These are phyloP conservation scores for Tetrapisispora arboricola DNA, from an alignment of 805 yeast genomes.

Conservation along the genomic window DNA sequence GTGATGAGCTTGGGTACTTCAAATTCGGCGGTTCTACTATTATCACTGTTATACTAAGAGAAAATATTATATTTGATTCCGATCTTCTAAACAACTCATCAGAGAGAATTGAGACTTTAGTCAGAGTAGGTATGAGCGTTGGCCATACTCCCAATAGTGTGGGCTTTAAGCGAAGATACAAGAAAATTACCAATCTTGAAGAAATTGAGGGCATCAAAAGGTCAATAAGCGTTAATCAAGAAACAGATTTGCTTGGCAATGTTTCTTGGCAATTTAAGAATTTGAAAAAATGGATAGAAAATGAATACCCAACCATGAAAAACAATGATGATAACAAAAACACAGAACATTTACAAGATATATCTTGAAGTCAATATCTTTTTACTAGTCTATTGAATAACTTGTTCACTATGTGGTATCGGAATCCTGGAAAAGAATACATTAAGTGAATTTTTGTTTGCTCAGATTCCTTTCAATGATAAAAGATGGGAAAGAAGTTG, in stretches of 20 bases:
- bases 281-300: slow-evolving; percentile 10
- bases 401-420: too few species aligned
- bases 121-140: slow-evolving; percentile 83
- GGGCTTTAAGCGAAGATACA: slow-evolving; percentile 41
- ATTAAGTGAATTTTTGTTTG: too few species aligned
- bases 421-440: too few species aligned
- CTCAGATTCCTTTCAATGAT: too few species aligned
- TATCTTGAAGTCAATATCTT: too few species aligned
- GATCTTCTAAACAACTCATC: slow-evolving; percentile 63
- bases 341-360: too few species aligned
- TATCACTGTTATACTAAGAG: slow-evolving; percentile 49
- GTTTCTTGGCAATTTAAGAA: slow-evolving; percentile 24
- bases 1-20: slow-evolving; percentile 88
- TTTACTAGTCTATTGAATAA: too few species aligned
- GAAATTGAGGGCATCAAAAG: slow-evolving; percentile 24
- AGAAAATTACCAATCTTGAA: slow-evolving; percentile 22
- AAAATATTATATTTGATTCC: slow-evolving; percentile 49
- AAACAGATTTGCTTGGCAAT: slow-evolving; percentile 10
- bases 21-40: slow-evolving; percentile 94
- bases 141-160: slow-evolving; percentile 53
- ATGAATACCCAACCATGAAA: slow-evolving; percentile 1
- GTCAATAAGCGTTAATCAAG: slow-evolving; percentile 21
- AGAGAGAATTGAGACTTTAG: slow-evolving; percentile 67
- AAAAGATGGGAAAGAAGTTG: too few species aligned
- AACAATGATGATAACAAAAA: neutral